Evolutionary conservation across 805 yeast species (phyloP), one percentile per base, ranked within the genome.

Genomic region (Tetrapisispora arboricola): DNA sequence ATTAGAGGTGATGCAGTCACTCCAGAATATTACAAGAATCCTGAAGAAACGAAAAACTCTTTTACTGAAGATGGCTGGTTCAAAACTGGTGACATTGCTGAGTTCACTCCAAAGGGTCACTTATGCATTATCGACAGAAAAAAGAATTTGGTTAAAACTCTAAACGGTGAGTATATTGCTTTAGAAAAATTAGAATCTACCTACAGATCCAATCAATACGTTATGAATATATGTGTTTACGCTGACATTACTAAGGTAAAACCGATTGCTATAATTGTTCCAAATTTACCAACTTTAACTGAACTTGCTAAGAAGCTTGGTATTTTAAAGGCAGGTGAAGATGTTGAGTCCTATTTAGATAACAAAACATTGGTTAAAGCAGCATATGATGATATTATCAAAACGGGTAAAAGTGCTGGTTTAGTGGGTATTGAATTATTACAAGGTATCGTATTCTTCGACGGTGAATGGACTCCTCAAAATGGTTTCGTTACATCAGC

Each of bases 381-480:
- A 4, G 75, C 86, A 28, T 66, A 69, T 38, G 70, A 78, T 49
- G 66, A 78, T 12, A 64, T 92, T 48, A 56, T 83, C 39, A 72
- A 73, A 19, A 84, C 96, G 10, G 98, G 87, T 54, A 80, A 75
- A 62, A 50, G 73, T 20, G 88, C 80, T 60, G 95, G 94, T 13
- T 73, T 92, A 51, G 68, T 64, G 37, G 94, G 95, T 43, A 88
- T 86, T 49, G 97, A 92, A 65, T 69, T 90, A 48, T 59, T 92
- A 44, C 77, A 77, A 49, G 94, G 90, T 51, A 72, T 83, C 45
- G 86, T 82, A 13, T 61, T 92, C 44, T 72, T 78, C 42, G 92
- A 84, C 51, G 90, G 80, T 38, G 98, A 92, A 68, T 92, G 98
- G 97, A 92, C 97, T 32, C 97, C 98, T 29, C 90, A 86, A 65